These are phyloP conservation scores for Acephala macrosclerotiorum DNA, from an alignment of 2,329 filamentous ascomycete species.

Conservation along the genomic window DNA sequence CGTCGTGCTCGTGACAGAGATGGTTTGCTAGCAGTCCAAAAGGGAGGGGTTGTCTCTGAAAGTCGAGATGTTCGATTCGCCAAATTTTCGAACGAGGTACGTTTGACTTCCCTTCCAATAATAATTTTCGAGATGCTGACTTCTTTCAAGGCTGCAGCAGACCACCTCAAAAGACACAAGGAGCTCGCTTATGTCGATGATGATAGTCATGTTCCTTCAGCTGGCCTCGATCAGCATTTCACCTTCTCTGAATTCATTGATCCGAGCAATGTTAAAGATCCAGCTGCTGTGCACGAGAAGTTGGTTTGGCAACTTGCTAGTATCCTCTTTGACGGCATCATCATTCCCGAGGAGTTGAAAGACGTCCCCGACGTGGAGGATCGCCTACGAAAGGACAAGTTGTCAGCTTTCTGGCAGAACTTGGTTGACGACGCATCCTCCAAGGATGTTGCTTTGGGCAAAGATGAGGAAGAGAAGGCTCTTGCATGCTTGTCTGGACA, in stretches of 20 bases:
- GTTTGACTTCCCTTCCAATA: conserved; percentile 17
- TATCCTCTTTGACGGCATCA: conserved; percentile 82
- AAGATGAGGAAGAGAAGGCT: conserved; percentile 81
- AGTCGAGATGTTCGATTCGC: conserved; percentile 70
- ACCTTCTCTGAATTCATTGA: conserved; percentile 59
- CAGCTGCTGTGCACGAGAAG: conserved; percentile 68
- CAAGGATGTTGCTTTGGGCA: conserved; percentile 63
- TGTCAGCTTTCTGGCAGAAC: conserved; percentile 72
- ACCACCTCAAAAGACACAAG: conserved; percentile 62
- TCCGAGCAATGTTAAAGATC: conserved; percentile 47
- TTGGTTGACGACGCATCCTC: conserved; percentile 68
- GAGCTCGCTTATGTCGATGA: conserved; percentile 60
- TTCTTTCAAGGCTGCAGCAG: conserved; percentile 57
- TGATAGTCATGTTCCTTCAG: conserved; percentile 66
- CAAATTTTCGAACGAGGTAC: conserved; percentile 64
- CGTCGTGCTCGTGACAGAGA: conserved; percentile 44
- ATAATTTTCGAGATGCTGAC: not conserved
- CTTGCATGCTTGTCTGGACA: conserved; percentile 81
- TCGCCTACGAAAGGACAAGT: conserved; percentile 62
- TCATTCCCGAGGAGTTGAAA: conserved; percentile 52
- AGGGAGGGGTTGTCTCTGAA: conserved; percentile 67
- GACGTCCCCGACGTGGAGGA: conserved; percentile 46
- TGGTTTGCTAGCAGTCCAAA: conserved; percentile 60
- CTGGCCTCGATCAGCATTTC: conserved; percentile 54
- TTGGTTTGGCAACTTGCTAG: conserved; percentile 86